Base-by-base conservation (phyloP, 148 eudicot species). In the Salicornia ramosissima region DNA sequence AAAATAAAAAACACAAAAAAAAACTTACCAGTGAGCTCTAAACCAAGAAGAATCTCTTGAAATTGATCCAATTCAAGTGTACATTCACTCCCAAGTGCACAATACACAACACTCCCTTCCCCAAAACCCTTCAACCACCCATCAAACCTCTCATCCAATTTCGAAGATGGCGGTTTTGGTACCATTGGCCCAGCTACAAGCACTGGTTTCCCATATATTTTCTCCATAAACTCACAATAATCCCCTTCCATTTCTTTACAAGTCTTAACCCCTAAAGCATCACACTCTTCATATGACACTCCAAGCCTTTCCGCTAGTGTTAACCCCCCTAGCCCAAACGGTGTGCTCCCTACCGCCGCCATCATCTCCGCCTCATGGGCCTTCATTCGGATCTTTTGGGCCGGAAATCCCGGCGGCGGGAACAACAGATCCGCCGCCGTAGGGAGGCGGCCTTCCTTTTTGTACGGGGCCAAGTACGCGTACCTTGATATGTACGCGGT, bases 1-100 rank as follows among this genome's bases (percentile, higher is more conserved):
- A n/a, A n/a, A n/a, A n/a, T n/a, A n/a, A n/a, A 16, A 1, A 49
- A 7, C 22, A n/a, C n/a, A 10, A 50, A 31, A n/a, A 54, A 42
- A 25, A 5, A 67, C 13, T 52, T 64, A 30, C 84, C 84, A 4
- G 86, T 83, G 0, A 80, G 72, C 78, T 86, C 90, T 13, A 86
- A 68, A 19, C 86, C 90, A 33, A 82, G 73, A 15, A 84, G 11
- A 25, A 86, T 58, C 54, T 82, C 83, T 59, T 75, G 75, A 57
- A 86, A 80, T 50, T 69, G 80, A 12, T 68, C 71, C 18, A 28
- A 40, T 9, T 26, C 25, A 0, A 87, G 54, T 10, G 40, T 36
- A 55, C 82, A 75, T 40, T 87, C 85, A 53, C 91, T 87, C 13
- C 88, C 91, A 57, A 85, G 75, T 6, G 86, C 79, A 60, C 88